phyloP scores from a whole-genome alignment of 2,329 filamentous ascomycete genomes.

The Epichloe gansuensis region DNA sequence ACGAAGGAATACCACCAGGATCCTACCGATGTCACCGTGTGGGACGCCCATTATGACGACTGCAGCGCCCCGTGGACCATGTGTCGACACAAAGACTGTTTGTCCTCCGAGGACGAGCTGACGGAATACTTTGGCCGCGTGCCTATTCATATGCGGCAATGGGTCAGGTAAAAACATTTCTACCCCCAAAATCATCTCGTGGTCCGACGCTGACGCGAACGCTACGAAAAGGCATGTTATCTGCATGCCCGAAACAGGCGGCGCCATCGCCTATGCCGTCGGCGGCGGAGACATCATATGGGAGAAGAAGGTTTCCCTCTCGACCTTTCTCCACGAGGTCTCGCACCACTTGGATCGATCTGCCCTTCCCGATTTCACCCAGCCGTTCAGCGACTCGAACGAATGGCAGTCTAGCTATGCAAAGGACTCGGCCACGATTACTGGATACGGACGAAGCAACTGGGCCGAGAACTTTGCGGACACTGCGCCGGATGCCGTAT shows the following conservation, averaged over 20 bases:
- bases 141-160: slow-evolving; percentile 17
- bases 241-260: not conserved
- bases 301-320: no score
- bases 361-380: not conserved
- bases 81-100: slow-evolving; percentile 17
- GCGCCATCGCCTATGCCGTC: not conserved
- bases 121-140: slow-evolving; percentile 17
- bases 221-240: not conserved
- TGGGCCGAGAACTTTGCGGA: not conserved
- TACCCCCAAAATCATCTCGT: no score
- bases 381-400: not conserved
- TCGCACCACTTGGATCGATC: not conserved
- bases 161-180: slow-evolving; percentile 8
- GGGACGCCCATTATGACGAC: slow-evolving; percentile 16
- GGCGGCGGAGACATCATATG: not conserved
- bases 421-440: not conserved
- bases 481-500: not conserved
- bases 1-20: slow-evolving; percentile 6
- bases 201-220: no score
- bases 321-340: not conserved
- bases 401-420: not conserved
- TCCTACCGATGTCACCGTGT: slow-evolving; percentile 13
- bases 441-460: not conserved
- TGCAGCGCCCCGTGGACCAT: slow-evolving; percentile 18
- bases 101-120: slow-evolving; percentile 13